Conservation (phyloP, 202 grass and related monocot species). For the Eragrostis tef region DNA sequence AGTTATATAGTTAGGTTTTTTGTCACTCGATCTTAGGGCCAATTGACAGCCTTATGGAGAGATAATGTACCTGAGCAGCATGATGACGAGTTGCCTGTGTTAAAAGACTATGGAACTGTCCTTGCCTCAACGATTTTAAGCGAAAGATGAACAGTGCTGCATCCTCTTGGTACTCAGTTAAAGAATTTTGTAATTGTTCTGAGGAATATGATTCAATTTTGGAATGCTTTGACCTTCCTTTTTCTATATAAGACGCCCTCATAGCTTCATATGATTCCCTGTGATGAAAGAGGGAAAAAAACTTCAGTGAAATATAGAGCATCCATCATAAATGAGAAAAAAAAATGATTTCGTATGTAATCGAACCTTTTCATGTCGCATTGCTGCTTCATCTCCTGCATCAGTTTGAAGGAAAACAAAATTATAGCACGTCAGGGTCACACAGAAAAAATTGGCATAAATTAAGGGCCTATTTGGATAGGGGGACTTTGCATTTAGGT, state of each 20-base stretch:
- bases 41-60: slow-evolving; percentile 37
- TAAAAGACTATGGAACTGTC: slow-evolving; percentile 79
- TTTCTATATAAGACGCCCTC: slow-evolving; percentile 61
- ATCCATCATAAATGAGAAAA: slow-evolving; percentile 12
- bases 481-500: background rate
- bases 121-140: slow-evolving; percentile 92
- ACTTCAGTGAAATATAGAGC: background rate
- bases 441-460: background rate
- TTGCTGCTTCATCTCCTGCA: slow-evolving; percentile 85
- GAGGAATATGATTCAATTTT: slow-evolving; percentile 54
- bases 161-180: slow-evolving; percentile 73
- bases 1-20: slow-evolving; percentile 37
- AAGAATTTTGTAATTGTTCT: slow-evolving; percentile 65
- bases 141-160: slow-evolving; percentile 78
- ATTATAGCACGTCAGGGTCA: slow-evolving; percentile 31
- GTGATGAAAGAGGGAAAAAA: slow-evolving; percentile 27
- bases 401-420: slow-evolving; percentile 36
- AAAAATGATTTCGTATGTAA: slow-evolving; percentile 2
- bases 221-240: slow-evolving; percentile 59
- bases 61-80: slow-evolving; percentile 76
- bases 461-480: background rate
- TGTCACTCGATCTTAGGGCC: slow-evolving; percentile 6
- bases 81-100: slow-evolving; percentile 92
- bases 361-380: slow-evolving; percentile 84
- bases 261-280: slow-evolving; percentile 66